Conservation (phyloP, 129 eudicot species). For the Arctium lappa region DNA sequence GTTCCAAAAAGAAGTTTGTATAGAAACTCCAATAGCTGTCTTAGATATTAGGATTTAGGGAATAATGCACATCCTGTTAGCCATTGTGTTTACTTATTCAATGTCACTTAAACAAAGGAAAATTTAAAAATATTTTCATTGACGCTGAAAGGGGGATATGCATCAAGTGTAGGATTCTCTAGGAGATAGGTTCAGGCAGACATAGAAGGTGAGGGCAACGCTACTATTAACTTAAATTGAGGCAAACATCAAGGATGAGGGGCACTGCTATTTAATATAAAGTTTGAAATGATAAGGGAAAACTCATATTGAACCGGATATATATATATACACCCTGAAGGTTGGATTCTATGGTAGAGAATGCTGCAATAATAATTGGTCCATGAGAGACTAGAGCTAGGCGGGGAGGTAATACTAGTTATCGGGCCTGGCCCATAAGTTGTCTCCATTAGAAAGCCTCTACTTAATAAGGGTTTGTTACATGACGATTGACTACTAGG, state of each 20-base stretch:
- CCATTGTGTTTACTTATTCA: not conserved
- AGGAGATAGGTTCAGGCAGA: not conserved
- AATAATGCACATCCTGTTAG: not conserved
- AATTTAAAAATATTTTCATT: not conserved
- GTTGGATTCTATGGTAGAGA: too few species aligned
- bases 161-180: not conserved
- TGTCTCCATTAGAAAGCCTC: too few species aligned
- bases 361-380: too few species aligned
- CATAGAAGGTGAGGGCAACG: not conserved
- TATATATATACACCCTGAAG: too few species aligned
- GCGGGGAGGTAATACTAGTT: too few species aligned
- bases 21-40: not conserved
- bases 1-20: not conserved
- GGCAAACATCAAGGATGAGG: not conserved
- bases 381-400: too few species aligned
- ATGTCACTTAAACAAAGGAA: not conserved
- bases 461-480: too few species aligned
- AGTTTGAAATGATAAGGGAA: too few species aligned
- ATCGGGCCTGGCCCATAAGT: too few species aligned
- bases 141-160: not conserved
- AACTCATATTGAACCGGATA: too few species aligned
- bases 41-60: too few species aligned
- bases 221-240: not conserved
- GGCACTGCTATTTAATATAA: not conserved
- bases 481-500: too few species aligned